Conservation (phyloP, 2,329 filamentous ascomycete species). For the Exserohilum rostratum region DNA sequence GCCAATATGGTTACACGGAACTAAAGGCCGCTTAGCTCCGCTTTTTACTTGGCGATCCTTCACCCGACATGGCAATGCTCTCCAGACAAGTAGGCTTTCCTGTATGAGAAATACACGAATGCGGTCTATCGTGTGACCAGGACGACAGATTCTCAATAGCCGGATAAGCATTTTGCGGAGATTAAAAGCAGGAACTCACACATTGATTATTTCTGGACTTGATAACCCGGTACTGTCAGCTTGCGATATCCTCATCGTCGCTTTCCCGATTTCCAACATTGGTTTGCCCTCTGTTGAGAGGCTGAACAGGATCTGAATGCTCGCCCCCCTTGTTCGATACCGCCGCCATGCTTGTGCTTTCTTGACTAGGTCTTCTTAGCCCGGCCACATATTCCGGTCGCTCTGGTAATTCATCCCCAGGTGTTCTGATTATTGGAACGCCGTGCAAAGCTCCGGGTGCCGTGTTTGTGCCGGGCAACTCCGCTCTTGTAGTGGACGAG, state of each 20-base stretch:
- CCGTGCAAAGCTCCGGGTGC: background rate
- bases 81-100: background rate
- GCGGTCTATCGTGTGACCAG: too few species aligned
- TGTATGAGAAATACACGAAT: too few species aligned
- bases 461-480: background rate
- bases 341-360: background rate
- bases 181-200: too few species aligned
- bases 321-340: background rate
- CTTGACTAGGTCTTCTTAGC: background rate
- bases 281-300: too few species aligned
- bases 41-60: background rate
- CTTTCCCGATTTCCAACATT: too few species aligned
- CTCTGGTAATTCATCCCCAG: background rate
- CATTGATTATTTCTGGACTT: too few species aligned
- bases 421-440: background rate
- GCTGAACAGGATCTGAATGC: too few species aligned
- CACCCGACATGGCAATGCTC: background rate
- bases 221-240: too few species aligned
- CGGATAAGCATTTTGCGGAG: too few species aligned
- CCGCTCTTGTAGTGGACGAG: background rate
- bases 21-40: background rate
- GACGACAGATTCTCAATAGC: too few species aligned
- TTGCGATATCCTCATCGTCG: too few species aligned
- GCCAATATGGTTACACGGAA: background rate
- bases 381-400: background rate